phyloP scores from a whole-genome alignment of 306 rosid species.

The Quercus glauca region DNA sequence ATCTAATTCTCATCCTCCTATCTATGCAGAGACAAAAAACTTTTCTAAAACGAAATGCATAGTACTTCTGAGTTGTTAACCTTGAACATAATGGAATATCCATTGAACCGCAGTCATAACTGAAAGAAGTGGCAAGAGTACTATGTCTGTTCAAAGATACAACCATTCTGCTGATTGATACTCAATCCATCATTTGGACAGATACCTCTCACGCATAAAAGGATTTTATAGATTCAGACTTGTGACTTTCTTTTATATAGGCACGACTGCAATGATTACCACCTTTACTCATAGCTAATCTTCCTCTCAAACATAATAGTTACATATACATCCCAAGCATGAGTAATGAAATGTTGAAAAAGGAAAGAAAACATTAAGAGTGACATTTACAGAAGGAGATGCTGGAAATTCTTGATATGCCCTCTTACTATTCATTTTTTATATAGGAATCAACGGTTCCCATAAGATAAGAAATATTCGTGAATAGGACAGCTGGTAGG shows the following conservation, averaged over 20 bases:
- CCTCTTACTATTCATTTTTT: no score
- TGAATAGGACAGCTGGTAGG: no score
- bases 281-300: neutral
- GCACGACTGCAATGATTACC: neutral
- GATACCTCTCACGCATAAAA: neutral
- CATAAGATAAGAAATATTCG: no score
- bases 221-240: neutral
- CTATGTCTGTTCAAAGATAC: neutral
- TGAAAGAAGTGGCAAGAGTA: neutral
- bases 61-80: neutral
- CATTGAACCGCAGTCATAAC: neutral
- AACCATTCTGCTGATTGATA: neutral
- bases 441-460: no score
- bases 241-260: neutral
- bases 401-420: no score
- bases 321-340: neutral
- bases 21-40: neutral
- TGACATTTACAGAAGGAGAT: no score
- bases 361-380: no score
- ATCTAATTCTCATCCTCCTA: neutral
- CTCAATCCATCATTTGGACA: neutral
- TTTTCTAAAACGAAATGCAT: neutral
- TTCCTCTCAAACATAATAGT: neutral
- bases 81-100: neutral
- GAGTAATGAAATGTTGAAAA: neutral